Conservation (phyloP, 2,329 filamentous ascomycete genomes). For the Fusarium drepaniforme region DNA sequence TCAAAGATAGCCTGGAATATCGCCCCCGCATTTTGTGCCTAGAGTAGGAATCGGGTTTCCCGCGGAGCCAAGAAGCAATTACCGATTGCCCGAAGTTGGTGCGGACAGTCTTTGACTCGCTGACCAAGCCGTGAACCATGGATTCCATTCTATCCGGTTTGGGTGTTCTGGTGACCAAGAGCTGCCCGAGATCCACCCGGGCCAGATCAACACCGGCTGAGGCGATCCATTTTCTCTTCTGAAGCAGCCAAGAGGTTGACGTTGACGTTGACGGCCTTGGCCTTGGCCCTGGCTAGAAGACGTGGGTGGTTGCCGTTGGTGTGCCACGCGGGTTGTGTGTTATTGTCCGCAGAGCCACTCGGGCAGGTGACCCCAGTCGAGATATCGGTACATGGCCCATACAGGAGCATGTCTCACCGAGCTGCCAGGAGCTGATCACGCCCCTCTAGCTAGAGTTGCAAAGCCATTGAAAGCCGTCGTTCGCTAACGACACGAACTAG, state of each 20-base stretch:
- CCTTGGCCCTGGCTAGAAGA: neutral
- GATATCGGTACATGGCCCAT: neutral
- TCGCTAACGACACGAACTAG: conserved; percentile 1
- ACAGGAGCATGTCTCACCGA: neutral
- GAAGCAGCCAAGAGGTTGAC: conserved; percentile 1
- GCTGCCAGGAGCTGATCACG: conserved; percentile 8
- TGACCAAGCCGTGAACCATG: conserved; percentile 28
- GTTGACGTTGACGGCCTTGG: neutral
- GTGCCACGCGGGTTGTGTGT: conserved; percentile 9
- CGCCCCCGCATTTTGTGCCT: conserved; percentile 23
- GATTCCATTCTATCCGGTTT: conserved; percentile 3
- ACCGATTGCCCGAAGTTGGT: conserved; percentile 13
- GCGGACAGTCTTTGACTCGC: conserved; percentile 27
- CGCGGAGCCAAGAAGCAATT: conserved; percentile 5
- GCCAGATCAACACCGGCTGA: conserved; percentile 11
- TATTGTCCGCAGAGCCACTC: conserved; percentile 23
- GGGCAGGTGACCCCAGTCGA: conserved; percentile 17
- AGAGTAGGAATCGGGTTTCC: conserved; percentile 7
- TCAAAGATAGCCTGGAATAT: conserved; percentile 27
- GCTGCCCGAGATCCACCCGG: neutral
- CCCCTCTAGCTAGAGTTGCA: neutral
- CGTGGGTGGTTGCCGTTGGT: conserved; percentile 5
- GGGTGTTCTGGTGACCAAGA: conserved; percentile 1
- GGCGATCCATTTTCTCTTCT: neutral
- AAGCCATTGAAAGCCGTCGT: neutral